A percentile compares a stretch with the other conserved stretches of the same genome.
These are phyloP conservation scores for Solanum neorickii DNA, from an alignment of 257 asterid species.

Conservation along the genomic window DNA sequence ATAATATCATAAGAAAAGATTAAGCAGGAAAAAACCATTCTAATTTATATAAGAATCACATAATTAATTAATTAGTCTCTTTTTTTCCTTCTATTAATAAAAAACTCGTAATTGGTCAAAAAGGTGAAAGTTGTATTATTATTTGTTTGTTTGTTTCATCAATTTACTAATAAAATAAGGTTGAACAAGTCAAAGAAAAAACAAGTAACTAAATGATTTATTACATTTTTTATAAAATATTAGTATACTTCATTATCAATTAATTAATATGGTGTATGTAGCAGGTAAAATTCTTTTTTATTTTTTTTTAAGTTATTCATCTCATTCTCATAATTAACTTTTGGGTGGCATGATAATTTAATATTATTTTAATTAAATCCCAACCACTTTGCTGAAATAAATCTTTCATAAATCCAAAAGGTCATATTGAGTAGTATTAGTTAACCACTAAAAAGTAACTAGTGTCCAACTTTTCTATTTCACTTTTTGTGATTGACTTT, in stretches of 20 bases:
- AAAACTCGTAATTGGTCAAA: not conserved
- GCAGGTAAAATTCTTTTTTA: not conserved
- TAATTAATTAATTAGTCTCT: not conserved
- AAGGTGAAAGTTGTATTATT: not conserved
- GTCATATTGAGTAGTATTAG: not conserved
- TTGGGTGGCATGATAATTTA: not conserved
- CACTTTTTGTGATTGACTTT: not conserved
- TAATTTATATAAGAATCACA: not conserved
- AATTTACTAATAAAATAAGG: not conserved
- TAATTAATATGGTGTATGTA: not conserved
- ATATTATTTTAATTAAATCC: not conserved
- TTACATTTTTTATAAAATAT: not conserved
- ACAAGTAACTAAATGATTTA: not conserved
- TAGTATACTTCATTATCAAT: not conserved
- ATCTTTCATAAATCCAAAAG: not conserved
- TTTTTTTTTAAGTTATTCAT: not conserved
- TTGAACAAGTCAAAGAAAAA: not conserved
- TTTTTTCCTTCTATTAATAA: not conserved
- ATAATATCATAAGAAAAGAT: too few species aligned
- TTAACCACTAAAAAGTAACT: not conserved
- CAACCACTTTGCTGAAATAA: not conserved
- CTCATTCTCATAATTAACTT: not conserved
- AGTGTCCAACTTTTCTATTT: not conserved
- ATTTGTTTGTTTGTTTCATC: not conserved
- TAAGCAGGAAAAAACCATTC: not conserved